Conservation (phyloP, 768 basidiomycete genomes). For the Suillus occidentalis region DNA sequence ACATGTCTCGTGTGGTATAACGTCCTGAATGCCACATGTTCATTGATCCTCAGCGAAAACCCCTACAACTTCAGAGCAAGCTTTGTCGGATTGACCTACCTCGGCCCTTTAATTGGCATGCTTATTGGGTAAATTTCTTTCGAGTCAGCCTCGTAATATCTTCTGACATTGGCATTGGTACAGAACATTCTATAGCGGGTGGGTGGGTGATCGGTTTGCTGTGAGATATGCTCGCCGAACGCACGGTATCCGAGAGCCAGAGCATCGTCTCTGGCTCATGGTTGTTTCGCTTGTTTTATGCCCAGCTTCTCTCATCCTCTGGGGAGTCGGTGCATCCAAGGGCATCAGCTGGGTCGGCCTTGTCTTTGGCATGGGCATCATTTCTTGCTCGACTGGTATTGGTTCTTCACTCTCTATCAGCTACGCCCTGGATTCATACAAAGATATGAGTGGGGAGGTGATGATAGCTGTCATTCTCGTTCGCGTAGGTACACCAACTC, state of each 20-base stretch:
- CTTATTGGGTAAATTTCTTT: constrained; percentile 14
- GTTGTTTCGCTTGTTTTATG: constrained; percentile 19
- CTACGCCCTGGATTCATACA: constrained; percentile 22
- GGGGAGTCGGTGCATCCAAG: constrained; percentile 21
- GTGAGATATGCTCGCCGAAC: constrained; percentile 20
- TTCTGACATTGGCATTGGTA: not conserved
- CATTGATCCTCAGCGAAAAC: constrained; percentile 19
- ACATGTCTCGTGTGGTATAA: constrained; percentile 24
- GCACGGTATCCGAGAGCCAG: constrained; percentile 19
- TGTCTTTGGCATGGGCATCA: constrained; percentile 23
- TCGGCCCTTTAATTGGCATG: constrained; percentile 23
- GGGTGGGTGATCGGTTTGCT: constrained; percentile 22
- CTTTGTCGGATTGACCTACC: constrained; percentile 21
- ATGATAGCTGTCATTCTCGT: constrained; percentile 24
- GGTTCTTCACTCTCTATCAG: constrained; percentile 20
- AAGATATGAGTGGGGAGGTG: constrained; percentile 20
- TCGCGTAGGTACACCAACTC: constrained; percentile 11
- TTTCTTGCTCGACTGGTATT: constrained; percentile 22
- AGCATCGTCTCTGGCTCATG: constrained; percentile 27
- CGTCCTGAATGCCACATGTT: constrained; percentile 23
- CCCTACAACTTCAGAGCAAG: constrained; percentile 25
- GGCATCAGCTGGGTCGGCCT: constrained; percentile 16
- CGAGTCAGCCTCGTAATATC: not conserved
- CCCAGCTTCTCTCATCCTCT: constrained; percentile 20
- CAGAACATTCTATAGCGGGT: constrained; percentile 21